These are phyloP conservation scores for Geranium incanum DNA, from an alignment of 441 rosid species.

Conservation along the genomic window DNA sequence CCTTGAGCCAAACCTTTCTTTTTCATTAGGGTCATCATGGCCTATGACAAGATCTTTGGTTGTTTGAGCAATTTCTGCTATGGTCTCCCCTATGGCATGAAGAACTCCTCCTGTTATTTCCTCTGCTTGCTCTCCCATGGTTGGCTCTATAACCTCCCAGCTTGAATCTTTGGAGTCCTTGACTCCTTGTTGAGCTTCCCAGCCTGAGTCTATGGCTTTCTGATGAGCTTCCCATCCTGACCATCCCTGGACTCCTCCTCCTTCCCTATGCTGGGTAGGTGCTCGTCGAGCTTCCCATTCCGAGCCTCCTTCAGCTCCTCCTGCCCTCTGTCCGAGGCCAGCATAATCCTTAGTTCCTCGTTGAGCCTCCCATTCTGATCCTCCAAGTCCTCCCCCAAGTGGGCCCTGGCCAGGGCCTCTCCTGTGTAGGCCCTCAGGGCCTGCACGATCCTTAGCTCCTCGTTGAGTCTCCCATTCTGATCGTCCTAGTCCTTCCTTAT, in stretches of 20 bases:
- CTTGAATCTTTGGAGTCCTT: neutral
- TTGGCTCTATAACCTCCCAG: neutral
- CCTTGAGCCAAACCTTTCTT: neutral
- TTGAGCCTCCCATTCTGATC: neutral
- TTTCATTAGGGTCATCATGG: conserved; percentile 1
- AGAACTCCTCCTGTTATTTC: conserved; percentile 6
- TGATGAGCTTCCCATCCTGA: neutral
- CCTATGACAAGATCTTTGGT: conserved; percentile 1
- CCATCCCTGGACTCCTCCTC: neutral
- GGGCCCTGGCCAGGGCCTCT: too few relatives aligned
- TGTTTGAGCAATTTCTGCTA: conserved; percentile 4
- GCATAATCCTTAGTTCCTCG: neutral
- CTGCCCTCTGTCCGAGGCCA: neutral
- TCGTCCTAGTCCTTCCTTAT: too few relatives aligned
- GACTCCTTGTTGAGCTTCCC: neutral
- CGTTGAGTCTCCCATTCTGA: too few relatives aligned
- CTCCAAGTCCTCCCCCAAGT: neutral
- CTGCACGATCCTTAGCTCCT: neutral
- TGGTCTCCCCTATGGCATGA: conserved; percentile 4
- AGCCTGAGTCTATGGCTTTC: neutral
- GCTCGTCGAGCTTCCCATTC: neutral
- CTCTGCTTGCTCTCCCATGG: conserved; percentile 1
- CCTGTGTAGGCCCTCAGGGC: too few relatives aligned
- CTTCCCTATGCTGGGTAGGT: too few relatives aligned
- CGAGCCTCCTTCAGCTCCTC: neutral